Base-by-base conservation (phyloP, 2,329 filamentous ascomycete species). In the Alternaria ventricosa region DNA sequence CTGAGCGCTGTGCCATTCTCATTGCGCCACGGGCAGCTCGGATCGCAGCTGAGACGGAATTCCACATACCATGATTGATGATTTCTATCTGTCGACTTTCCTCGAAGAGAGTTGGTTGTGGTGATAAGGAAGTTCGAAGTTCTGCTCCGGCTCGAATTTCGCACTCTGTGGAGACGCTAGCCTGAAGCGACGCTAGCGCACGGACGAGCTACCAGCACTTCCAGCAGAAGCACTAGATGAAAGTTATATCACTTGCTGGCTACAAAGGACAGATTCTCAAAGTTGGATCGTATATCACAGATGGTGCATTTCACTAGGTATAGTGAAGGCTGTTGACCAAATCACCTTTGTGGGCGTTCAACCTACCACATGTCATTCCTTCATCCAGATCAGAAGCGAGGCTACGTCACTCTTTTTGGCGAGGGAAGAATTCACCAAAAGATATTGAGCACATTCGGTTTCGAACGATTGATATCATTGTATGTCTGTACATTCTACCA, bases 51-150 rank as follows among this genome's bases (percentile, higher is more conserved):
- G 30, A 22, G 23, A 28, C 54, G 10, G 18, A 44, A 36, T 15
- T 13, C 8, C 49, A 49, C 58, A 59, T 80, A 82, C 80, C 80
- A 82, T 82, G 75, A 75, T 82, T 77, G 73, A 73, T 71, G 65
- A 68, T 74, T 75, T 67, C 66, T 67, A 70, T 72, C 73, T 79
- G 80, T 80, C 80, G 79, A 78, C 69, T 79, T 80, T 82, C 80
- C 80, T 82, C 78, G 80, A 82, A 82, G 80, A 82, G 80, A 82
- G 76, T 69, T 55, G 66, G 65, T 64, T 50, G 65, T 68, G 64
- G 64, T 70, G 67, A 68, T 72, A 67, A 59, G 45, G 43, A 64
- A 70, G 61, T 65, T 69, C 55, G 58, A 65, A 60, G 65, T 41
- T 41, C 36, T 63, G 63, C 65, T 64, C 60, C 57, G 63, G 60